Conservation (phyloP, 202 grass and related monocot genomes). For the Schoenoplectus triqueter region DNA sequence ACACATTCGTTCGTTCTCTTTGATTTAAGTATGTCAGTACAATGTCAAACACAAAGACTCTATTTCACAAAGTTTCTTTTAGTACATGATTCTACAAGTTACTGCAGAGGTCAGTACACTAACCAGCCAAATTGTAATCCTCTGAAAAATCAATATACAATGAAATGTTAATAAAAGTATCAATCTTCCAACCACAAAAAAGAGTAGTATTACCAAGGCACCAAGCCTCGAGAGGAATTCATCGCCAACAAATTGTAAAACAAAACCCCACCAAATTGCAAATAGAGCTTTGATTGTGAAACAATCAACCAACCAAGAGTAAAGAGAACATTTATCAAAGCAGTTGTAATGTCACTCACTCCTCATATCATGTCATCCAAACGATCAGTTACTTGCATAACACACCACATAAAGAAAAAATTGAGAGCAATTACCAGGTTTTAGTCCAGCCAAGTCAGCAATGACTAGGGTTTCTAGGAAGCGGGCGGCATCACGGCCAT, state of each 20-base stretch:
- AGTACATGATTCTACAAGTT: neutral
- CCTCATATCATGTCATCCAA: neutral
- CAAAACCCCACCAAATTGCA: conserved; percentile 9
- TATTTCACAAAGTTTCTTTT: neutral
- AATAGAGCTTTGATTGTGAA: neutral
- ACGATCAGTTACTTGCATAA: conserved; percentile 13
- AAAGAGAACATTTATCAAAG: neutral
- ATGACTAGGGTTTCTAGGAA: conserved; percentile 97
- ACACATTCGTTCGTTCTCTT: neutral
- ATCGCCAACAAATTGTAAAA: neutral
- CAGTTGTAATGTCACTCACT: conserved; percentile 10
- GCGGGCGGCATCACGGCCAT: conserved; percentile 56
- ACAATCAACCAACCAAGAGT: conserved; percentile 1
- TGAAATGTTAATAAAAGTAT: conserved; percentile 2
- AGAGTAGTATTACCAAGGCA: neutral
- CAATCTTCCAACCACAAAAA: neutral
- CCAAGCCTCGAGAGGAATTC: neutral
- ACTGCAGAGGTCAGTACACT: neutral
- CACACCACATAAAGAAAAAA: neutral
- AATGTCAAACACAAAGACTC: neutral
- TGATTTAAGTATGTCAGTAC: neutral
- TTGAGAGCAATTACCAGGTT: conserved; percentile 39
- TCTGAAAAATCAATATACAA: neutral
- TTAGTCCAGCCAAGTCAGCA: conserved; percentile 79
- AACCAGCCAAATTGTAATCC: neutral